A percentile compares a stretch with the other conserved stretches of the same genome.
Conservation (phyloP, 768 basidiomycete genomes). For the Calocera viscosa region DNA sequence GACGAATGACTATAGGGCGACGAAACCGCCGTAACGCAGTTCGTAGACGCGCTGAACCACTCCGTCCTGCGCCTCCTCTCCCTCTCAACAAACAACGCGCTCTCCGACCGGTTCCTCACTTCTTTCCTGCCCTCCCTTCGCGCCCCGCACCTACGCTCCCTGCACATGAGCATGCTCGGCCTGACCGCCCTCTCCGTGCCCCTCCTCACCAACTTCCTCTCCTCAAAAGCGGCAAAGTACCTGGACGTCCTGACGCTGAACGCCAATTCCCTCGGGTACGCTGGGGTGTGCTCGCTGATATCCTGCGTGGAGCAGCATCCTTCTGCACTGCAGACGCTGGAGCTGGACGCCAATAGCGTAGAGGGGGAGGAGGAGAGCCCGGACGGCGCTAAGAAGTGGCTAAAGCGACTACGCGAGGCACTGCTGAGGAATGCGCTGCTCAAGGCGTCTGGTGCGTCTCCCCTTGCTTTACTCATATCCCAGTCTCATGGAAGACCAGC, state of each 20-base stretch:
- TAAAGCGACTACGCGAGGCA: conserved; percentile 27
- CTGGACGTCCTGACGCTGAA: conserved; percentile 42
- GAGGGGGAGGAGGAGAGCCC: conserved; percentile 5
- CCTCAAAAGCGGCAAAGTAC: conserved; percentile 37
- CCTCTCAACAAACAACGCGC: conserved; percentile 37
- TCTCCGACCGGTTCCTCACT: conserved; percentile 41
- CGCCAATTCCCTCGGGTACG: conserved; percentile 41
- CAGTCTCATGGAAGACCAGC: conserved; percentile 11
- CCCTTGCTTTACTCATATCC: not conserved
- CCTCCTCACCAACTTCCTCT: conserved; percentile 38
- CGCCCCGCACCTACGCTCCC: conserved; percentile 38
- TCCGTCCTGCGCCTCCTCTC: conserved; percentile 42
- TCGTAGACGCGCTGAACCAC: conserved; percentile 41
- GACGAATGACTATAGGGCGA: conserved; percentile 36
- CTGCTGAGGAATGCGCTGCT: conserved; percentile 36
- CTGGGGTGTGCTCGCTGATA: conserved; percentile 36
- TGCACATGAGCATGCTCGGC: conserved; percentile 43
- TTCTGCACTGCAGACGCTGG: conserved; percentile 37
- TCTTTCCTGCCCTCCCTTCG: conserved; percentile 40
- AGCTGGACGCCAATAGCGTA: conserved; percentile 37
- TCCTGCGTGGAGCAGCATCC: conserved; percentile 36
- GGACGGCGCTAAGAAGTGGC: conserved; percentile 28
- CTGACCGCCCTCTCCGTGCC: conserved; percentile 35
- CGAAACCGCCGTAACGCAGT: conserved; percentile 27
- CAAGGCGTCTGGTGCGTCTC: conserved; percentile 22